A percentile compares a stretch with the other conserved stretches of the same genome.
Evolutionary conservation across 345 rosid genomes (phyloP).

Genomic region (Hypericum perforatum): DNA sequence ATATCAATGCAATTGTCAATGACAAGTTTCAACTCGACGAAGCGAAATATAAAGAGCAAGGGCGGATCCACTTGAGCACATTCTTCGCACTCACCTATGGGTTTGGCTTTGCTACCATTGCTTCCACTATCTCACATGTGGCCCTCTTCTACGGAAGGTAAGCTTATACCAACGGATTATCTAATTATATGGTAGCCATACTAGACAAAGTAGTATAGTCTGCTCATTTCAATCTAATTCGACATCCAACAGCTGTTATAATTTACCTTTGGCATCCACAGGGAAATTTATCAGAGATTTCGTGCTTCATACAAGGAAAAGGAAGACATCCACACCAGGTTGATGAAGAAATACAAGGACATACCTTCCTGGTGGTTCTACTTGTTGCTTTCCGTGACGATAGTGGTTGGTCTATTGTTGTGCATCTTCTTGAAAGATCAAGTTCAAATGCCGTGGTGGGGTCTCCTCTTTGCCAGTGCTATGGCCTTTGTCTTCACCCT

Average conservation of each 20-base stretch:
- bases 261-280: neutral
- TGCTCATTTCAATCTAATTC: too few species aligned
- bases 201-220: too few species aligned
- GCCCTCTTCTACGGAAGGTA: conserved; percentile 89
- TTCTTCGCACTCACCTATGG: conserved; percentile 76
- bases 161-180: neutral
- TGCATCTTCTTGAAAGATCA: conserved; percentile 26
- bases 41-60: conserved; percentile 49
- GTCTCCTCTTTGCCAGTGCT: conserved; percentile 31
- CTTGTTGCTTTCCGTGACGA: conserved; percentile 19
- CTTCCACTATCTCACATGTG: conserved; percentile 73
- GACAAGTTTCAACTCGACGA: conserved; percentile 62
- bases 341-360: conserved; percentile 31
- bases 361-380: conserved; percentile 43
- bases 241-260: too few species aligned
- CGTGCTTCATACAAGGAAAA: conserved; percentile 24
- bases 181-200: too few species aligned
- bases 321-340: conserved; percentile 31
- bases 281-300: conserved; percentile 31
- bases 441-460: conserved; percentile 51
- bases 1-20: conserved; percentile 61
- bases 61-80: conserved; percentile 73
- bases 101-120: conserved; percentile 84
- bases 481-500: conserved; percentile 36
- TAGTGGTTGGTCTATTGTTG: conserved; percentile 20